These are phyloP conservation scores for Diaporthe longicolla DNA, from an alignment of 2,329 filamentous ascomycete genomes.

Conservation along the genomic window DNA sequence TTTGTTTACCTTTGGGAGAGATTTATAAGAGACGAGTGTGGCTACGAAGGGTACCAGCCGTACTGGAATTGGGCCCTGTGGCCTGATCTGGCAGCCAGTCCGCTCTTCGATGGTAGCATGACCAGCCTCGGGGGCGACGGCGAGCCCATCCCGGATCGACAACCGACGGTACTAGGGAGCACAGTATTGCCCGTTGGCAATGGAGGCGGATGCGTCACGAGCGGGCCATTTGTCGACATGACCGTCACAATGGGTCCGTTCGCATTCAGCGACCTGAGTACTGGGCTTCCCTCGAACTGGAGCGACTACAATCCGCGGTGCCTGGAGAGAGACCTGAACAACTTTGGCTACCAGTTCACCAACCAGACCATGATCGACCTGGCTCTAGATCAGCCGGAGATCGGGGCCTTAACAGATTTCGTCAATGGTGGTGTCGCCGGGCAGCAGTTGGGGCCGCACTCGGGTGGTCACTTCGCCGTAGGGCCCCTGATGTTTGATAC, in stretches of 20 bases:
- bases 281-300: slow-evolving; percentile 30
- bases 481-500: slow-evolving; percentile 57
- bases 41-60: slow-evolving; percentile 43
- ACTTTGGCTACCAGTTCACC: not conserved
- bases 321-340: slow-evolving; percentile 53
- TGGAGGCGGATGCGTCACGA: slow-evolving; percentile 66
- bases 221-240: slow-evolving; percentile 60
- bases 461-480: slow-evolving; percentile 58
- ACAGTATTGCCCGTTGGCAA: slow-evolving; percentile 45
- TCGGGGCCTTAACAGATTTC: not conserved
- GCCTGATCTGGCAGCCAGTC: slow-evolving; percentile 59
- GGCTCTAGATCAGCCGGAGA: not conserved
- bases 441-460: slow-evolving; percentile 46
- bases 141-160: slow-evolving; percentile 42
- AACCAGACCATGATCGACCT: slow-evolving; percentile 47
- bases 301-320: slow-evolving; percentile 55
- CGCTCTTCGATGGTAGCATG: slow-evolving; percentile 65
- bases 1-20: slow-evolving; percentile 22
- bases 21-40: slow-evolving; percentile 1
- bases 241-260: slow-evolving; percentile 53
- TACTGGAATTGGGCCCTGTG: slow-evolving; percentile 65
- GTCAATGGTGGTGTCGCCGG: not conserved
- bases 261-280: not conserved
- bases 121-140: slow-evolving; percentile 63
- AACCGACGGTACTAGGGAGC: slow-evolving; percentile 43